phyloP scores from a whole-genome alignment of 257 asterid genomes.

The Jasminum sambac region DNA sequence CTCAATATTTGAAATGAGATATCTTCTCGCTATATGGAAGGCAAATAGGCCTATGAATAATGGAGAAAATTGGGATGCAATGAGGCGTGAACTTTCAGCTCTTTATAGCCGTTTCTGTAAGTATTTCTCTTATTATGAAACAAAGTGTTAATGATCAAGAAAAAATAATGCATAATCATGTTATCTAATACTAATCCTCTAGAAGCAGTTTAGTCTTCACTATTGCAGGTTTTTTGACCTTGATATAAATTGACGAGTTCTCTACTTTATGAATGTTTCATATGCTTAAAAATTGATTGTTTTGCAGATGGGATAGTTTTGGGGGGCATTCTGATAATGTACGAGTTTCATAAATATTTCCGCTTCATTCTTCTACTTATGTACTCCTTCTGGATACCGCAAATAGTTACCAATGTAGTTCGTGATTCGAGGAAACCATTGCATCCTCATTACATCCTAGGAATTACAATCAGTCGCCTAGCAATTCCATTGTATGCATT shows the following conservation, averaged over 20 bases:
- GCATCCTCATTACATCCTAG: slow-evolving; percentile 90
- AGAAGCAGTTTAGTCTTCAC: background rate
- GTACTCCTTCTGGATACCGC: slow-evolving; percentile 96
- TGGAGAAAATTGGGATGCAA: slow-evolving; percentile 93
- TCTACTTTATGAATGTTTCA: slow-evolving; percentile 1
- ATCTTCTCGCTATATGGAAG: slow-evolving; percentile 97
- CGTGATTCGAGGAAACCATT: slow-evolving; percentile 93
- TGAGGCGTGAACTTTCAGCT: slow-evolving; percentile 94
- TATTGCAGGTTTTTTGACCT: background rate
- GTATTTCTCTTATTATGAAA: slow-evolving; percentile 31
- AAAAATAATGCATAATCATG: background rate
- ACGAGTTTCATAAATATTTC: slow-evolving; percentile 80
- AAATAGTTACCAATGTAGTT: slow-evolving; percentile 67
- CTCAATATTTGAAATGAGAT: slow-evolving; percentile 97
- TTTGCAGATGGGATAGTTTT: slow-evolving; percentile 92
- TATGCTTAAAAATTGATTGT: slow-evolving; percentile 18
- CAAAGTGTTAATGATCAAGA: background rate
- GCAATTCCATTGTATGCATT: slow-evolving; percentile 83
- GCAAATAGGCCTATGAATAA: slow-evolving; percentile 73
- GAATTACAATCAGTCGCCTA: slow-evolving; percentile 84
- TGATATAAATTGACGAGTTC: background rate
- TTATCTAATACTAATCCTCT: background rate
- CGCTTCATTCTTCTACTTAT: slow-evolving; percentile 73
- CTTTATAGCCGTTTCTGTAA: slow-evolving; percentile 97
- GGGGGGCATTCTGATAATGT: slow-evolving; percentile 85